Conservation (phyloP, 208 protist genomes). For the Wallacemonas sp. region DNA sequence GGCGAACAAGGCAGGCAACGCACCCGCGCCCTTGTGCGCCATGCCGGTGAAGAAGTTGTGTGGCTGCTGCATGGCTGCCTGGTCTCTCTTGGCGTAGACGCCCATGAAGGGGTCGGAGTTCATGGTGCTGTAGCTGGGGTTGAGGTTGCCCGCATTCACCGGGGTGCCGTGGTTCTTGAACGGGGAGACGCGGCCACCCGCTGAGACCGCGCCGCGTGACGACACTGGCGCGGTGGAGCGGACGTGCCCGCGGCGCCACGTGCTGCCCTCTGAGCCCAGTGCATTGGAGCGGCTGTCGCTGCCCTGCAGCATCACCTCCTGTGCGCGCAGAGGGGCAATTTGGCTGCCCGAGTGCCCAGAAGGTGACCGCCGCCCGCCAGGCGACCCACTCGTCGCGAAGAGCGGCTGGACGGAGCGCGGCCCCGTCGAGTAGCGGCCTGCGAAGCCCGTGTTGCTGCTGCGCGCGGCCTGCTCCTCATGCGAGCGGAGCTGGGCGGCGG, state of each 20-base stretch:
- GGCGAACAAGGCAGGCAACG: background rate
- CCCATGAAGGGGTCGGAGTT: slow-evolving; percentile 1
- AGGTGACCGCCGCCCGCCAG: background rate
- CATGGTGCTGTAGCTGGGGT: slow-evolving; percentile 5
- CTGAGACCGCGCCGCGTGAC: background rate
- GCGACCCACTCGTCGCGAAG: background rate
- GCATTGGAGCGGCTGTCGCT: slow-evolving; percentile 9
- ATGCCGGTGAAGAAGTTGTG: background rate
- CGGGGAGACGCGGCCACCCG: too few relatives aligned
- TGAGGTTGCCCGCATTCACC: too few relatives aligned
- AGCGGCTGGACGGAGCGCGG: background rate
- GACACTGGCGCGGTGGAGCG: background rate
- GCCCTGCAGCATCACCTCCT: slow-evolving; percentile 6
- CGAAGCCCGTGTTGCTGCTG: slow-evolving; percentile 14
- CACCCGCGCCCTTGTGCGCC: background rate
- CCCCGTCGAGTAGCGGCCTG: background rate
- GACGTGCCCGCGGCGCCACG: background rate
- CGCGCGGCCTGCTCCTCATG: slow-evolving; percentile 31
- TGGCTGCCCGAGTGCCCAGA: background rate
- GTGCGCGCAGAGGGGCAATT: background rate
- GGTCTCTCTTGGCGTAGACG: background rate
- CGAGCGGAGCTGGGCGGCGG: slow-evolving; percentile 47
- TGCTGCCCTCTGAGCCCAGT: background rate
- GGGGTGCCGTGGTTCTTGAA: too few relatives aligned
- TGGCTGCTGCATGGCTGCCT: background rate